Base-by-base conservation (phyloP, 805 yeast genomes). In the Wickerhamomyces ciferrii region DNA sequence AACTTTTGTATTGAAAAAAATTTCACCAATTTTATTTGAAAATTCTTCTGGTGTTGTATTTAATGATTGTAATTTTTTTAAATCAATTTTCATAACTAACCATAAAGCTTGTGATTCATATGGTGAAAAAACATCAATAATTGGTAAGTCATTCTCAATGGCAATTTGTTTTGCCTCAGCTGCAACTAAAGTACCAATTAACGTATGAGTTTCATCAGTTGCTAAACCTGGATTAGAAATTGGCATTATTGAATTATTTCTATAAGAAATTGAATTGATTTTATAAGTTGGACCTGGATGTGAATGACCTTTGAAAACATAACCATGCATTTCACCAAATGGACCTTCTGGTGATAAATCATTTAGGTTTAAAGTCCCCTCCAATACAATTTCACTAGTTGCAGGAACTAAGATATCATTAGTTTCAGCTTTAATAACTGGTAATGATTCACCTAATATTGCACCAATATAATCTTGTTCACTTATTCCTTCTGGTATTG, bases 261-360 rank as follows among this genome's bases (percentile, higher is more conserved):
- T 56, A 45, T 59, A 52, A 14, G 54, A 50, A 36, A 61, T 55
- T 10, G 50, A 32, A 9, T 58, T 46, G 13, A 61, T 58, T 3
- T 58, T 53, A 41, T 59, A 60, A 15, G 52, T 45, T 23, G 65
- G 65, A 46, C 61, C 56, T n/a, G 54, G 55, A 44, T 56, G 61
- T n/a, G 48, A 51, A 14, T 51, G 48, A 10, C 56, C 58, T 11
- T 45, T 49, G 37, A 60, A 60, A 15, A 49, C 51, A 44, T 61
- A 61, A n/a, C 64, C 64, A 43, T 59, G 64, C 63, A 59, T 58
- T 31, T 61, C 65, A 21, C 65, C 64, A 48, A 61, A 60, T n/a
- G 64, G 65, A 27, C 64, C 65, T 41, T 61, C 65, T 2, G 45
- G 42, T 18, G 41, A 48, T 32, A 48, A 27, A 14, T 53, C 44